Percentiles rank a stretch among this genome's conserved stretches.
Conservation (phyloP, 2,329 filamentous ascomycete genomes). For the Penicillium italicum region DNA sequence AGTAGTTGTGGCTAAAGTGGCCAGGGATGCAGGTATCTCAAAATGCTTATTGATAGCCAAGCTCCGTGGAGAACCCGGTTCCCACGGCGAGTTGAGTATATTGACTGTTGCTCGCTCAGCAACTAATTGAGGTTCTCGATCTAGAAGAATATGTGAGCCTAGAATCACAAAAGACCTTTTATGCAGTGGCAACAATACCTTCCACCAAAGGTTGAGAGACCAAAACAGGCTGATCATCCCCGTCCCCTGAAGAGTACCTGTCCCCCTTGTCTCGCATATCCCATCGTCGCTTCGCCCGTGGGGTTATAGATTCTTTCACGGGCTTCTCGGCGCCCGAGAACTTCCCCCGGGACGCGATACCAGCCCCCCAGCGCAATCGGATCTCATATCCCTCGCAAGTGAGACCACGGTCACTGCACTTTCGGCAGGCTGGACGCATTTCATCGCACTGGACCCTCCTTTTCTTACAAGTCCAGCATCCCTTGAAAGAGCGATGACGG, state of each 20-base stretch:
- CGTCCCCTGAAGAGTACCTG: not conserved
- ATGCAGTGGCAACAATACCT: conserved; percentile 11
- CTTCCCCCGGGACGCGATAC: conserved; percentile 23
- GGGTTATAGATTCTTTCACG: conserved; percentile 21
- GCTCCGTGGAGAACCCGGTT: conserved; percentile 3
- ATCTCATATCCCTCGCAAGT: conserved; percentile 23
- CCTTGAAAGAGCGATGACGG: conserved; percentile 23
- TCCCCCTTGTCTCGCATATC: conserved; percentile 16
- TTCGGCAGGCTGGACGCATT: conserved; percentile 16
- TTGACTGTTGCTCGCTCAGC: conserved; percentile 17
- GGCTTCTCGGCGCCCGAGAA: conserved; percentile 23
- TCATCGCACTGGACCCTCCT: conserved; percentile 25
- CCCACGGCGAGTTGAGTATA: conserved; percentile 16
- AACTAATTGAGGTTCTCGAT: not conserved
- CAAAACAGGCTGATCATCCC: conserved; percentile 11
- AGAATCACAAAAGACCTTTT: not conserved
- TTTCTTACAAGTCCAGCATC: conserved; percentile 25
- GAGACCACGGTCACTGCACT: conserved; percentile 14
- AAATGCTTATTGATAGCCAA: conserved; percentile 18
- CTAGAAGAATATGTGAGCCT: not conserved
- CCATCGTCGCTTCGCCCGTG: conserved; percentile 20
- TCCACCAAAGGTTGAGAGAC: not conserved
- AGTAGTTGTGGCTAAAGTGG: not conserved
- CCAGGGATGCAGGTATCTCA: conserved; percentile 16
- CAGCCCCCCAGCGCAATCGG: conserved; percentile 23